Evolutionary conservation across 192 early-diverging fungal genomes (phyloP).

Genomic region (Phlyctochytrium bullatum): DNA sequence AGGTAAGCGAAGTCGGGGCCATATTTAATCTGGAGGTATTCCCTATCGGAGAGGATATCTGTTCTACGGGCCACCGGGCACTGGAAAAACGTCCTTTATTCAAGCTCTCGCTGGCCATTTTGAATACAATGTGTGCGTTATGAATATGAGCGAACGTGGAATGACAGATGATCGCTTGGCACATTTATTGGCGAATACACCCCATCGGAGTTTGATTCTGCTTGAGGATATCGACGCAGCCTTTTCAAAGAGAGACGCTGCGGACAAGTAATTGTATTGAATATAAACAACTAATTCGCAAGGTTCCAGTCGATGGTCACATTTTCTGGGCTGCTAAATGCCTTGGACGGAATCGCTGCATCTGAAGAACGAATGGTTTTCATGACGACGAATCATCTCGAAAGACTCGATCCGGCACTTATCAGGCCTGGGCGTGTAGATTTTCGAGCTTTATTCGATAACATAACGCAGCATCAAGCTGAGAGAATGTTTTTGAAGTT

Average conservation of each 20-base stretch:
- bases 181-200: slow-evolving; percentile 46
- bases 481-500: slow-evolving; percentile 66
- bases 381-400: slow-evolving; percentile 78
- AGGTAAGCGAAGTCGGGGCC: slow-evolving; percentile 58
- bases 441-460: slow-evolving; percentile 53
- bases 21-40: slow-evolving; percentile 36
- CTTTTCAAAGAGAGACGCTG: slow-evolving; percentile 61
- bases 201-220: slow-evolving; percentile 60
- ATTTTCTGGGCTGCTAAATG: slow-evolving; percentile 69
- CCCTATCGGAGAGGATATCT: slow-evolving; percentile 69
- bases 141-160: slow-evolving; percentile 66
- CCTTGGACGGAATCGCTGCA: slow-evolving; percentile 70
- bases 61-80: slow-evolving; percentile 71
- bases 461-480: slow-evolving; percentile 58
- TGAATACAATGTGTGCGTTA: slow-evolving; percentile 73
- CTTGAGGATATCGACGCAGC: slow-evolving; percentile 79
- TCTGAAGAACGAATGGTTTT: slow-evolving; percentile 75
- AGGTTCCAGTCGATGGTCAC: slow-evolving; percentile 48
- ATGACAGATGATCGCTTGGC: slow-evolving; percentile 66
- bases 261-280: slow-evolving; percentile 63
- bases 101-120: slow-evolving; percentile 74
- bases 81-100: slow-evolving; percentile 69
- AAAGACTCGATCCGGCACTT: slow-evolving; percentile 67
- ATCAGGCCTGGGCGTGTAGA: slow-evolving; percentile 75
- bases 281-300: slow-evolving; percentile 5